Conservation (phyloP, 1,284 basidiomycete species). For the Wolfiporia cocos region DNA sequence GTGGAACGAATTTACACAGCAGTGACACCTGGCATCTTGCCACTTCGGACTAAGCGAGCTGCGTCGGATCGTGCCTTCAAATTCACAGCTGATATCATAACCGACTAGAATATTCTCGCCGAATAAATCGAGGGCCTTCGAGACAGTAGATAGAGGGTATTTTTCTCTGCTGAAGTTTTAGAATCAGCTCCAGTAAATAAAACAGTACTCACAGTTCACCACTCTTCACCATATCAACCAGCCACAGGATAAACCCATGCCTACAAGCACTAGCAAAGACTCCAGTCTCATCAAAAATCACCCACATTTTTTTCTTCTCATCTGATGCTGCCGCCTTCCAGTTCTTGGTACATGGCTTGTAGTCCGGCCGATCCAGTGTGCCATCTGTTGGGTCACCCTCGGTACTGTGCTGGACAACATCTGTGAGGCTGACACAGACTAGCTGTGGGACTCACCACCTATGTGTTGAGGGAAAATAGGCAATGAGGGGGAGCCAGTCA, state of each 20-base stretch:
- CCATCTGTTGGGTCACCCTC: too few relatives aligned
- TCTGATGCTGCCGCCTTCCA: constrained; percentile 28
- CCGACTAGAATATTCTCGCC: background rate
- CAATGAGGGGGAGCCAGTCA: too few relatives aligned
- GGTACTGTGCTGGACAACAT: too few relatives aligned
- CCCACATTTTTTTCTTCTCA: constrained; percentile 24
- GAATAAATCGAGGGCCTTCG: constrained; percentile 17
- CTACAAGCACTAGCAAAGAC: constrained; percentile 27
- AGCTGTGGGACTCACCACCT: too few relatives aligned
- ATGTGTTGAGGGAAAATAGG: too few relatives aligned
- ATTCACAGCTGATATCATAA: constrained; percentile 8
- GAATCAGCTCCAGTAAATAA: constrained; percentile 9
- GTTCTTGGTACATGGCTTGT: constrained; percentile 21
- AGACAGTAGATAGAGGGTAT: constrained; percentile 24
- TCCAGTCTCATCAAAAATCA: constrained; percentile 26
- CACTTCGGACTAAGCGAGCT: constrained; percentile 12
- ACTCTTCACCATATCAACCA: constrained; percentile 24
- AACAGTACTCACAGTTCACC: constrained; percentile 24
- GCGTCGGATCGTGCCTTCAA: background rate
- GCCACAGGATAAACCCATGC: constrained; percentile 20
- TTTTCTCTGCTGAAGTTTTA: constrained; percentile 24
- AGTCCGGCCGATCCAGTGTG: constrained; percentile 4
- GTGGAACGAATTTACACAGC: constrained; percentile 20
- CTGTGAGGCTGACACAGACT: too few relatives aligned
- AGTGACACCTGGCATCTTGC: constrained; percentile 2